These are phyloP conservation scores for Wallemia mellicola DNA, from an alignment of 1,284 basidiomycete genomes.

Conservation along the genomic window DNA sequence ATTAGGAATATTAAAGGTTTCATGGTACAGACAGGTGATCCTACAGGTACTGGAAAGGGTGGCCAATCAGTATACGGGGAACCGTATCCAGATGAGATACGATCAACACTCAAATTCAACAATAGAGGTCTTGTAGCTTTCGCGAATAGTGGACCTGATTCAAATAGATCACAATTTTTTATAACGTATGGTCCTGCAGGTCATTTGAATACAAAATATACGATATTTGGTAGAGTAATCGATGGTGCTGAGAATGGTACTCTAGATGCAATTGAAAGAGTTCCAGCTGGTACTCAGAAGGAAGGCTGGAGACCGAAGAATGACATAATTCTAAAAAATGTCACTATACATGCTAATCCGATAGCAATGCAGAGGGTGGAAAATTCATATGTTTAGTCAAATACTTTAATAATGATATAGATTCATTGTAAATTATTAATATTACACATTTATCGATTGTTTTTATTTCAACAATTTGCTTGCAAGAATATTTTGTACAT, in stretches of 20 bases:
- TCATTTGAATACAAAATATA: conserved; percentile 78
- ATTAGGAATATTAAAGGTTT: conserved; percentile 78
- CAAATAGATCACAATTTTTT: conserved; percentile 73
- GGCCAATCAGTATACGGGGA: conserved; percentile 57
- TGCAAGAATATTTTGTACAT: background rate
- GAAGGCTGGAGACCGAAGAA: background rate
- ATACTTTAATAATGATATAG: background rate
- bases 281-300: background rate
- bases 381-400: background rate
- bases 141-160: conserved; percentile 78
- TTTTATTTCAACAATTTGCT: too few relatives aligned
- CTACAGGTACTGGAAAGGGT: conserved; percentile 45
- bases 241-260: background rate
- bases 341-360: background rate
- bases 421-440: too few relatives aligned
- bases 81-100: conserved; percentile 62
- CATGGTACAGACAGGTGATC: conserved; percentile 79
- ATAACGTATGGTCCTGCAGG: conserved; percentile 72
- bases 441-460: background rate
- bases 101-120: conserved; percentile 83
- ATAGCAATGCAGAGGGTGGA: background rate
- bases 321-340: background rate
- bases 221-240: conserved; percentile 37
- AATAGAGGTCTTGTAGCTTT: conserved; percentile 75
- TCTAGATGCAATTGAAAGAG: background rate